These are phyloP conservation scores for Saccharomycopsis oosterbeekiorum DNA, from an alignment of 805 yeast species.

Conservation along the genomic window DNA sequence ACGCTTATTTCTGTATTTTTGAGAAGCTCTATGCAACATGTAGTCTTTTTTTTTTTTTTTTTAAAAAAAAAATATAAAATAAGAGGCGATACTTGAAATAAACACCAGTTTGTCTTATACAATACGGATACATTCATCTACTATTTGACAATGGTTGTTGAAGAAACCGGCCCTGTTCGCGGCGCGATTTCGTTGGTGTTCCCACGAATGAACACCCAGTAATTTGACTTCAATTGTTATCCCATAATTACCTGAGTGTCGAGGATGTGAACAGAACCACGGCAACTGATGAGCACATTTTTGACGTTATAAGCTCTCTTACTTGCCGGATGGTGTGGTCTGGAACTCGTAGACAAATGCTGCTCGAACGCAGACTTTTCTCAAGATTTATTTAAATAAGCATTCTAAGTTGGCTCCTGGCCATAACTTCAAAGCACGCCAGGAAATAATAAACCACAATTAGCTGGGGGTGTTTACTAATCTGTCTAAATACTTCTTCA, in stretches of 20 bases:
- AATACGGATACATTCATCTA: too few species aligned
- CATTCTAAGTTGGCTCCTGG: slow-evolving; percentile 59
- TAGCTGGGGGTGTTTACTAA: neutral
- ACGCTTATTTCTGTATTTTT: too few species aligned
- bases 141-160: slow-evolving; percentile 1
- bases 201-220: slow-evolving; percentile 67
- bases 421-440: slow-evolving; percentile 53
- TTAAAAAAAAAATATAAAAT: too few species aligned
- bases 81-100: too few species aligned
- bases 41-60: too few species aligned
- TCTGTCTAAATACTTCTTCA: too few species aligned
- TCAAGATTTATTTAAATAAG: slow-evolving; percentile 72
- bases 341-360: slow-evolving; percentile 97
- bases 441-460: neutral
- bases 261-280: slow-evolving; percentile 66
- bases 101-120: too few species aligned
- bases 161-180: slow-evolving; percentile 60
- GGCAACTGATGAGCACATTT: slow-evolving; percentile 31
- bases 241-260: slow-evolving; percentile 79
- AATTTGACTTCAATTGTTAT: slow-evolving; percentile 85
- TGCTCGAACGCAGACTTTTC: slow-evolving; percentile 75
- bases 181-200: slow-evolving; percentile 97
- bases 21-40: too few species aligned
- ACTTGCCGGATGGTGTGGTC: slow-evolving; percentile 65
- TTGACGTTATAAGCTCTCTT: slow-evolving; percentile 20